Evolutionary conservation across 208 protist genomes (phyloP).

Genomic region (Trypanosoma rangeli): DNA sequence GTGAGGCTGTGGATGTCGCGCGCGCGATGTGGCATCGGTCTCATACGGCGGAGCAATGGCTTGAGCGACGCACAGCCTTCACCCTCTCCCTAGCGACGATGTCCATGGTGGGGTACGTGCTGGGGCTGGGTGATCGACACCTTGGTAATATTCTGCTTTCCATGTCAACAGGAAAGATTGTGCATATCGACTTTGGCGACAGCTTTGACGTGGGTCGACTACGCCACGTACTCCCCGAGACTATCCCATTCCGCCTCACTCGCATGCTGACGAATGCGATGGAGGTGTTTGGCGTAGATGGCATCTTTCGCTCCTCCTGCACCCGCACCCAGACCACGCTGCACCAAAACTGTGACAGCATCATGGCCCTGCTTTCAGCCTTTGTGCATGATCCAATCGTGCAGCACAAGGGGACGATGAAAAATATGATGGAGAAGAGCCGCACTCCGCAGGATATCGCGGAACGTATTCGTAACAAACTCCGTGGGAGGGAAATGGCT

Average conservation of each 20-base stretch:
- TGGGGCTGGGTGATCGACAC: conserved; percentile 98
- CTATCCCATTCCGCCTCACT: conserved; percentile 99
- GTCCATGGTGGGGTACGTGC: conserved; percentile 96
- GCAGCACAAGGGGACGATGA: conserved; percentile 96
- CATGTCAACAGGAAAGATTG: conserved; percentile 96
- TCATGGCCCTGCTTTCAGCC: conserved; percentile 99
- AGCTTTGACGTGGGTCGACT: conserved; percentile 99
- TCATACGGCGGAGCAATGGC: conserved; percentile 98
- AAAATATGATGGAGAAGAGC: conserved; percentile 94
- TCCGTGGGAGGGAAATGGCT: conserved; percentile 98
- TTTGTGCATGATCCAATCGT: conserved; percentile 99
- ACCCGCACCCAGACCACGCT: conserved; percentile 98
- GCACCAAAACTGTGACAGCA: conserved; percentile 97
- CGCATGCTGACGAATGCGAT: conserved; percentile 99
- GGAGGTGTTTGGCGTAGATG: conserved; percentile 99
- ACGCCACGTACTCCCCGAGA: conserved; percentile 98
- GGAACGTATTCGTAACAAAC: conserved; percentile 97
- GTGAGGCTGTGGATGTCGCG: conserved; percentile 80
- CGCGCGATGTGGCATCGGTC: conserved; percentile 97
- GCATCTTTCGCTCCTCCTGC: conserved; percentile 97
- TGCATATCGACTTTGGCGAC: conserved; percentile 99
- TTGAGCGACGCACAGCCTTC: conserved; percentile 97
- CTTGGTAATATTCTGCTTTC: conserved; percentile 99
- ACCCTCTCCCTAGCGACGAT: conserved; percentile 98
- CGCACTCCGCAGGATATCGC: conserved; percentile 92